Evolutionary conservation across 306 rosid genomes (phyloP).

Genomic region (Purshia tridentata): DNA sequence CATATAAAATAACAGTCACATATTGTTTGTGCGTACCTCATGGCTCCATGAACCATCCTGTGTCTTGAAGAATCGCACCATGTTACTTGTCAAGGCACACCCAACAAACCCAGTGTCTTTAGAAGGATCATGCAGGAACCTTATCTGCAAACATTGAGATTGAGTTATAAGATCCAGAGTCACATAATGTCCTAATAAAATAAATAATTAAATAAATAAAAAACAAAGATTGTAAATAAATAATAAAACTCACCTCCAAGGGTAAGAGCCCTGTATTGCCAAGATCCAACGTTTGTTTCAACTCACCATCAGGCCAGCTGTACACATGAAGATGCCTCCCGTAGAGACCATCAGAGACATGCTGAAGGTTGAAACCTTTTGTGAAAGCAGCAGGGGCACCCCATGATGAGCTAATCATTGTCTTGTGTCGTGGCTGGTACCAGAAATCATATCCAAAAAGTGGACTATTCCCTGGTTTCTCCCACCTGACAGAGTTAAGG

Average conservation of each 20-base stretch:
- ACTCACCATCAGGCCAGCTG: slow-evolving; percentile 90
- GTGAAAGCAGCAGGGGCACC: slow-evolving; percentile 93
- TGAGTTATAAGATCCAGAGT: neutral
- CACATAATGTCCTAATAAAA: neutral
- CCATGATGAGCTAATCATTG: slow-evolving; percentile 97
- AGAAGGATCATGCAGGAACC: slow-evolving; percentile 92
- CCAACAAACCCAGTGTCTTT: slow-evolving; percentile 93
- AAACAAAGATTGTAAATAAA: neutral
- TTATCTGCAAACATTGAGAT: slow-evolving; percentile 50
- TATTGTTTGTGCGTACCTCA: slow-evolving; percentile 14
- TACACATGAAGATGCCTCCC: slow-evolving; percentile 91
- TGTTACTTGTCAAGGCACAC: slow-evolving; percentile 76
- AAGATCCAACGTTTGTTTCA: slow-evolving; percentile 91
- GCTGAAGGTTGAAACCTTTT: slow-evolving; percentile 73
- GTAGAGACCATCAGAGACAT: slow-evolving; percentile 73
- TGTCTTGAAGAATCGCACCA: slow-evolving; percentile 80
- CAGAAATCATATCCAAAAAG: slow-evolving; percentile 90
- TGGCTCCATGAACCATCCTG: slow-evolving; percentile 84
- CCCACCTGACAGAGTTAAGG: slow-evolving; percentile 62
- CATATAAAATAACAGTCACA: neutral
- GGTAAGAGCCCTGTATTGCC: slow-evolving; percentile 82
- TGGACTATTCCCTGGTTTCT: slow-evolving; percentile 92
- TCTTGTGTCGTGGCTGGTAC: slow-evolving; percentile 89
- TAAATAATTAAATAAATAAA: neutral
- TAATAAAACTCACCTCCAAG: slow-evolving; percentile 54